Base-by-base conservation (phyloP, 2,329 filamentous ascomycete species). In the Botryosphaeria dothidea region DNA sequence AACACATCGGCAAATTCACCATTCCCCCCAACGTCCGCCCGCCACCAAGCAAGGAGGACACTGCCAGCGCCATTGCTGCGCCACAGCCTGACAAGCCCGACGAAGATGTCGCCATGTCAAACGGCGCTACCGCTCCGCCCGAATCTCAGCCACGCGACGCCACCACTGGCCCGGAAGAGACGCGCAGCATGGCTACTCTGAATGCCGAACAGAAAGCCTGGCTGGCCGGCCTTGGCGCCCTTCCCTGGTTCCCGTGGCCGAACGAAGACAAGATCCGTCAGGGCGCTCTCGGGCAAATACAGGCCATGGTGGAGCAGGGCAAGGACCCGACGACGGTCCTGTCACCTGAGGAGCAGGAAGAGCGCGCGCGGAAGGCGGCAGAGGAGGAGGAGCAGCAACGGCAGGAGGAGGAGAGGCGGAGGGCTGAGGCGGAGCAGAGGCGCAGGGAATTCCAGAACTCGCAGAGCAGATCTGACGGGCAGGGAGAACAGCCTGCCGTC, bases 1-100 rank as follows among this genome's bases (percentile, higher is more conserved):
- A 90, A 48, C 88, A 89, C 68, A 95, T 96, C 72, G 90, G 89
- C 75, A 90, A 89, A 74, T 92, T 89, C 68, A 94, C 92, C 0
- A 84, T 92, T 13, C 91, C 92, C 0, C 89, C 89, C 0, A 86
- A 86, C 2, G 81, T 77, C 69, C 71, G 73, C 41, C 70, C 75
- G 68, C 62, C 62, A 29, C 62, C 62, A 17, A 34, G 43, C 58
- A 62, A 51, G 34, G 58, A 51, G 19, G 65, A 72, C 72, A 66
- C 73, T 67, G 48, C 67, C 71, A 8, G 71, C 71, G n/a, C 27
- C 6, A 27, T 27, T 9, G n/a, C 41, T n/a, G n/a, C n/a, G n/a
- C n/a, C n/a, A n/a, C n/a, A n/a, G n/a, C n/a, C n/a, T 51, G 51
- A 49, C 19, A 52, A 31, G 19, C n/a, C 64, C 23, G 62, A 57